Base-by-base conservation (phyloP, 768 basidiomycete species). In the Cyclocybe cylindracea region DNA sequence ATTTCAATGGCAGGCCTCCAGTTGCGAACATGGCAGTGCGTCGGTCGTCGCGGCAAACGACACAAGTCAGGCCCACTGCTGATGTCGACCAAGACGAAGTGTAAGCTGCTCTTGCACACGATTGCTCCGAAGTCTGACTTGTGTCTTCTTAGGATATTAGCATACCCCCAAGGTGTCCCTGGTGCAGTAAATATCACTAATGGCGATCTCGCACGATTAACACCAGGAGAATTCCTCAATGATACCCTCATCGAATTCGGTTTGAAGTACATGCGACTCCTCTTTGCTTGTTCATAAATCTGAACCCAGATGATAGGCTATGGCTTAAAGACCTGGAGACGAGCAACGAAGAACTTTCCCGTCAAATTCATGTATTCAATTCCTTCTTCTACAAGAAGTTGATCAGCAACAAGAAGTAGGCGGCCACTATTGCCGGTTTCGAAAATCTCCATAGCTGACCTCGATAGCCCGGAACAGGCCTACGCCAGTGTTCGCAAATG, bases 311-410 rank as follows among this genome's bases (percentile, higher is more conserved):
- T 57, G 6, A 24, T 50, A 95, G 94, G 65, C 72, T 85, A 10
- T 91, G 90, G 87, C 75, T 87, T 8, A 78, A 73, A 44, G 76
- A 80, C 6, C 67, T 91, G 19, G 79, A 82, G 55, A 70, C 66
- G 35, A 70, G 62, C 34, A 64, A 87, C 54, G 85, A 87, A 2
- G 77, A 76, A 11, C 70, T 91, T 4, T 89, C 84, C 2, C 79
- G 85, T 2, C 79, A 90, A 58, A 77, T 95, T 1, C 87, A 98
- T 61, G 80, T 98, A 4, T 98, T 98, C 75, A 98, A 87, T 67
- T 95, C 95, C 0, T 99, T 98, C 72, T 98, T 99, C 70, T 98
- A 95, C 76, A 92, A 95, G 75, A 96, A 97, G 68, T 71, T 99
- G 24, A 87, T 86, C 51, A 47, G 54, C 24, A 51, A 56, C 4